phyloP scores from a whole-genome alignment of 1,284 basidiomycete genomes.

The Leccinum pachyderme region DNA sequence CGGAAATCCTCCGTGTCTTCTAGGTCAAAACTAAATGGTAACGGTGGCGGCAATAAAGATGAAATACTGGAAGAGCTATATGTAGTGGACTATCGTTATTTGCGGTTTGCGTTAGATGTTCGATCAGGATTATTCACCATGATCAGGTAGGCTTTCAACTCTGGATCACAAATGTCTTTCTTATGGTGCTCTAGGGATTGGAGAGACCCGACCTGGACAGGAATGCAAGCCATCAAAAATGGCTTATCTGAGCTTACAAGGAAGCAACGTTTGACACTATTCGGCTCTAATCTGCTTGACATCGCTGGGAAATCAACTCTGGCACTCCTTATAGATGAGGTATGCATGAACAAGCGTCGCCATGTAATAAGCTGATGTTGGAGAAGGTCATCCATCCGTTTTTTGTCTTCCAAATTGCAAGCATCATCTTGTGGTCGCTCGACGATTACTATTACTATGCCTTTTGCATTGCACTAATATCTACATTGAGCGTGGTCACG shows the following conservation, averaged over 20 bases:
- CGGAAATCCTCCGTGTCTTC: conserved; percentile 27
- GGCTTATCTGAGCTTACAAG: conserved; percentile 60
- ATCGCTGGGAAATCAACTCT: conserved; percentile 85
- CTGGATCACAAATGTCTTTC: background rate
- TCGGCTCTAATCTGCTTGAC: conserved; percentile 89
- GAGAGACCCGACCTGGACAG: conserved; percentile 83
- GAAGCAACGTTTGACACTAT: conserved; percentile 70
- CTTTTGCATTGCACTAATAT: conserved; percentile 95
- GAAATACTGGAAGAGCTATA: conserved; percentile 52
- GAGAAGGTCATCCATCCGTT: conserved; percentile 81
- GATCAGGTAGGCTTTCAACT: conserved; percentile 54
- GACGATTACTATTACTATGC: conserved; percentile 98
- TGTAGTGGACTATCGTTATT: conserved; percentile 83
- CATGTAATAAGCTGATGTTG: conserved; percentile 14
- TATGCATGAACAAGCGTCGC: conserved; percentile 30
- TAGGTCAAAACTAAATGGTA: conserved; percentile 20
- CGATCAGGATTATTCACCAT: conserved; percentile 81
- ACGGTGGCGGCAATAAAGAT: conserved; percentile 31
- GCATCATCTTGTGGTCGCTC: conserved; percentile 90
- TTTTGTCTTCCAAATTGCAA: conserved; percentile 98
- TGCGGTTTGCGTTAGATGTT: conserved; percentile 87
- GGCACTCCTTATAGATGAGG: conserved; percentile 90
- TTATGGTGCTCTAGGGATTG: conserved; percentile 66
- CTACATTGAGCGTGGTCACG: conserved; percentile 79
- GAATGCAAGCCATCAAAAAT: conserved; percentile 56